A percentile compares a stretch with the other conserved stretches of the same genome.
phyloP scores from a whole-genome alignment of 2,329 filamentous ascomycete genomes.

The Colletotrichum cuscutae region DNA sequence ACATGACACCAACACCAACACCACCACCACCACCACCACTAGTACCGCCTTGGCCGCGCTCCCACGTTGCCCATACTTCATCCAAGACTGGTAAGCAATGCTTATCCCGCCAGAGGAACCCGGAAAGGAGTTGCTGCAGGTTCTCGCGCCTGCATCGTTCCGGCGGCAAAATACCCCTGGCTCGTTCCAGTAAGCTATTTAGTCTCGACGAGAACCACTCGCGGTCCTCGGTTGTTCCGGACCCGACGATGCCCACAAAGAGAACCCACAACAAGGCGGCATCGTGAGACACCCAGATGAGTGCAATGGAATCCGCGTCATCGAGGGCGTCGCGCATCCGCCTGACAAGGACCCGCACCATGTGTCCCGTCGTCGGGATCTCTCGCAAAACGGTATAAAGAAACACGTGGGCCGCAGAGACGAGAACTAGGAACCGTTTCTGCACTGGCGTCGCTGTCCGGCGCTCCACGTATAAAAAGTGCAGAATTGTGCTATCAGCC shows the following conservation, averaged over 20 bases:
- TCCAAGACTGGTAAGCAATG: conserved; percentile 26
- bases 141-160: conserved; percentile 10
- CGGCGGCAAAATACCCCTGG: conserved; percentile 11
- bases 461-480: conserved; percentile 26
- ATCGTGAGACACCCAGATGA: conserved; percentile 17
- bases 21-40: neutral
- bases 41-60: neutral
- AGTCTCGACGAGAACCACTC: conserved; percentile 18
- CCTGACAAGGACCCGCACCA: conserved; percentile 25
- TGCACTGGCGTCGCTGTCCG: conserved; percentile 19
- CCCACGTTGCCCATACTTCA: conserved; percentile 14
- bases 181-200: conserved; percentile 4
- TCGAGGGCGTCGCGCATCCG: conserved; percentile 31
- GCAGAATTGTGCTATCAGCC: conserved; percentile 34
- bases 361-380: conserved; percentile 32
- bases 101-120: conserved; percentile 45
- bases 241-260: conserved; percentile 33
- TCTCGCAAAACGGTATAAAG: conserved; percentile 32
- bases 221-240: conserved; percentile 11
- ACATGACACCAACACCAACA: neutral
- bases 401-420: conserved; percentile 34
- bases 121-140: conserved; percentile 16
- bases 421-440: conserved; percentile 19
- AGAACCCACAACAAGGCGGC: conserved; percentile 32
- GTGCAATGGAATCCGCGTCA: conserved; percentile 22